Evolutionary conservation across 805 yeast genomes (phyloP), one percentile per base, ranked within the genome.

Genomic region (Gaillardinia entomophila): DNA sequence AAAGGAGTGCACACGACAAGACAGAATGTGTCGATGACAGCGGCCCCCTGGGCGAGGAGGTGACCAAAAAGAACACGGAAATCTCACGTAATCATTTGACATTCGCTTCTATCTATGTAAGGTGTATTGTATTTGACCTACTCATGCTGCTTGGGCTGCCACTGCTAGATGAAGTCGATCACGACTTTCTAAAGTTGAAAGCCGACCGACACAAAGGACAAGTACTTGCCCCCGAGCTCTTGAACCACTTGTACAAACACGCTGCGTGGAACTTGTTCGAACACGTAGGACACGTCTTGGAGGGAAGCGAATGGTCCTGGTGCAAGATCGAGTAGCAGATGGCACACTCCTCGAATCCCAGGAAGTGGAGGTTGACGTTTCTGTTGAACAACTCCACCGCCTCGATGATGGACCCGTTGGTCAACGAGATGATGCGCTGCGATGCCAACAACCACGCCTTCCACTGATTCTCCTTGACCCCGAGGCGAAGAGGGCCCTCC

Each of bases 321-420:
- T 89, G 95, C 42, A 92, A 62, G 35, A 90, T 82, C 12, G 95
- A 83, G 56, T 92, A 92, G 56, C 99, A 92, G 45, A 92, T 88
- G 3, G 97, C 95, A 71, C 99, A 92, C 38, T 90, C 97, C 49
- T 87, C 96, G 43, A 86, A 88, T 0, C 96, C 96, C 6, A 89
- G 83, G 55, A 94, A 89, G 52, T 89, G 94, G 46, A 84, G 68
- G 34, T 77, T 73, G 32, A 87, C 88, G 48, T 90, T 86, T 45
- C 76, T 77, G 48, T 75, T 75, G 55, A 82, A 79, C 23, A 81
- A 65, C 37, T 76, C 79, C 31, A 84, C 67, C 2, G 88, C 79
- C 24, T 80, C 87, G 16, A 74, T 51, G 20, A 84, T 71, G 0
- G 87, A 74, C 13, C 87, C 88, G 45, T 80, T 81, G 45, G 82